phyloP scores from a whole-genome alignment of 2,329 filamentous ascomycete species.

The Colletotrichum simmondsii region DNA sequence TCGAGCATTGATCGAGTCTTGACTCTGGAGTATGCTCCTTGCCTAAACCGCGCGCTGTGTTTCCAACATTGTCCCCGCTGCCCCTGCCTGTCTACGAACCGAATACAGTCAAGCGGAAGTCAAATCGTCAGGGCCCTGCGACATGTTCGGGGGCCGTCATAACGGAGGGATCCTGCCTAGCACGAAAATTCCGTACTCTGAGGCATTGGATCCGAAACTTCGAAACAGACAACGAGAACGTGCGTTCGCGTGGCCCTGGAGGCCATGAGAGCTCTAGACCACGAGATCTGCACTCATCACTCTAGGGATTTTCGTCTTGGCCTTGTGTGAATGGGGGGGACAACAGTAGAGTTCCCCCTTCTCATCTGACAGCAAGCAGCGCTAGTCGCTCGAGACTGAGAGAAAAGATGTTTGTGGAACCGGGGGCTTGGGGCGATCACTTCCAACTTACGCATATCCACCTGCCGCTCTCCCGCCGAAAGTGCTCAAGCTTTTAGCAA shows the following conservation, averaged over 20 bases:
- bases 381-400: neutral
- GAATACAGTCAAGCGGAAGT: slow-evolving; percentile 15
- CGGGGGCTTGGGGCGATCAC: neutral
- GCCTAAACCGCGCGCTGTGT: slow-evolving; percentile 1
- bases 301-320: slow-evolving; percentile 1
- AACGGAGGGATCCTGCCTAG: neutral
- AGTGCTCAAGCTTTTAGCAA: neutral
- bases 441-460: neutral
- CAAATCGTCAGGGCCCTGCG: slow-evolving; percentile 19
- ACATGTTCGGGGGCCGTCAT: slow-evolving; percentile 2
- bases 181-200: slow-evolving; percentile 5
- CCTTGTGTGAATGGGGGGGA: neutral
- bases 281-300: neutral
- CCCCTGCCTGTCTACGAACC: neutral
- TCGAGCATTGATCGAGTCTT: neutral
- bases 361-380: neutral
- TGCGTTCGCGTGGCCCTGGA: neutral
- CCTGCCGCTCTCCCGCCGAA: slow-evolving; percentile 1
- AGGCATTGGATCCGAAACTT: slow-evolving; percentile 21
- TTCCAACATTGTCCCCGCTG: neutral
- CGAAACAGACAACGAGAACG: slow-evolving; percentile 9
- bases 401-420: neutral
- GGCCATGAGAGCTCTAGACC: slow-evolving; percentile 5
- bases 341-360: neutral
- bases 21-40: neutral